A percentile compares a stretch with the other conserved stretches of the same genome.
These are phyloP conservation scores for Exophiala sideris DNA, from an alignment of 2,329 filamentous ascomycete species.

Conservation along the genomic window DNA sequence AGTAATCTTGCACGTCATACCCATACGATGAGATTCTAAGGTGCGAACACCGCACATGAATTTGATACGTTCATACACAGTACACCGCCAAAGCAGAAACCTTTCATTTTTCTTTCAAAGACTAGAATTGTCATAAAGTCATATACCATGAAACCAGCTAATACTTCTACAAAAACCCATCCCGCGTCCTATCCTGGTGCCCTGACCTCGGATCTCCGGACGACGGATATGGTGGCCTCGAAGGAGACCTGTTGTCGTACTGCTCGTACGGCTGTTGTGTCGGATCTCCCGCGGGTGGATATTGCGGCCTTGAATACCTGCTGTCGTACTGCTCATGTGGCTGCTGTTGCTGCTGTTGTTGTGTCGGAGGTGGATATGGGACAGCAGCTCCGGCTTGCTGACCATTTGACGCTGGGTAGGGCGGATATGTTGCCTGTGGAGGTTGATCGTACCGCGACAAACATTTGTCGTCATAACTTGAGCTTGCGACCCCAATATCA, in stretches of 20 bases:
- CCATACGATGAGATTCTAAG: too few relatives aligned
- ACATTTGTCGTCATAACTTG: slow-evolving; percentile 20
- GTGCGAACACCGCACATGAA: too few relatives aligned
- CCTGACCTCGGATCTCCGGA: slow-evolving; percentile 11
- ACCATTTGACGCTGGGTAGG: slow-evolving; percentile 3
- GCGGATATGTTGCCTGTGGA: not conserved
- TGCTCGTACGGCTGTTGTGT: too few relatives aligned
- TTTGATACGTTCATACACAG: too few relatives aligned
- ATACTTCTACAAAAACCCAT: slow-evolving; percentile 11
- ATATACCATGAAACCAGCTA: not conserved
- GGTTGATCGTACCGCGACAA: not conserved
- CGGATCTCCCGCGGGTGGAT: too few relatives aligned
- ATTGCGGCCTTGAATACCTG: not conserved
- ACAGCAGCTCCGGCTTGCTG: slow-evolving; percentile 3
- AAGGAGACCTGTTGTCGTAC: too few relatives aligned
- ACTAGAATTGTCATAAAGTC: not conserved
- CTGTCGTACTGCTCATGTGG: not conserved
- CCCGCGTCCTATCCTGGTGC: slow-evolving; percentile 1
- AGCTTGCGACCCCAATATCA: slow-evolving; percentile 24
- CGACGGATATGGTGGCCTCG: not conserved
- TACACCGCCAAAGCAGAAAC: too few relatives aligned
- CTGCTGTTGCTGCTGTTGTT: slow-evolving; percentile 20
- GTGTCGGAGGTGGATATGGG: not conserved
- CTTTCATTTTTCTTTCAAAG: too few relatives aligned
- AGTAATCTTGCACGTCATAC: too few relatives aligned